A percentile compares a stretch with the other conserved stretches of the same genome.
Conservation (phyloP, 1,139 yeast genomes). For the Taiozyma sp. region DNA sequence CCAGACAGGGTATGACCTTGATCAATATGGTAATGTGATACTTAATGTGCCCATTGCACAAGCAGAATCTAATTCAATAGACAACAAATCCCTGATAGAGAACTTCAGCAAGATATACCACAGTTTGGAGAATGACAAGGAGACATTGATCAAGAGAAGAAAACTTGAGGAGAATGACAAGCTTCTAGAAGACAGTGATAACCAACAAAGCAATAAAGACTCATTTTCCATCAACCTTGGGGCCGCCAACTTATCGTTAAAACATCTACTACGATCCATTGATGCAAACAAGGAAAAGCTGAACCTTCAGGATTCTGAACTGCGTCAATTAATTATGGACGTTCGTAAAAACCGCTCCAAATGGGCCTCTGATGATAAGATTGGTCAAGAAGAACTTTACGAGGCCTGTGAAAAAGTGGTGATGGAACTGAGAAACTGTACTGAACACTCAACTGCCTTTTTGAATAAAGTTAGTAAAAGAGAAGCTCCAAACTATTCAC, state of each 20-base stretch:
- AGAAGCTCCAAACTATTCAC: slow-evolving; percentile 95
- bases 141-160: slow-evolving; percentile 68
- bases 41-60: slow-evolving; percentile 25
- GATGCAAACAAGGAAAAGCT: slow-evolving; percentile 74
- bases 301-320: slow-evolving; percentile 75
- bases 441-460: slow-evolving; percentile 96
- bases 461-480: slow-evolving; percentile 90
- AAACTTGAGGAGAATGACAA: slow-evolving; percentile 78
- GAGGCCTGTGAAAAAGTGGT: slow-evolving; percentile 97
- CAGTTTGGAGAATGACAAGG: slow-evolving; percentile 77
- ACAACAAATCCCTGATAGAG: slow-evolving; percentile 31
- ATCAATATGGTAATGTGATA: slow-evolving; percentile 23
- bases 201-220: slow-evolving; percentile 13
- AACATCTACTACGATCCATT: slow-evolving; percentile 72
- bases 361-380: slow-evolving; percentile 92
- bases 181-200: slow-evolving; percentile 38
- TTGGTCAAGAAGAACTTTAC: slow-evolving; percentile 95
- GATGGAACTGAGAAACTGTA: slow-evolving; percentile 79
- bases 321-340: slow-evolving; percentile 81
- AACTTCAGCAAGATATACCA: slow-evolving; percentile 66
- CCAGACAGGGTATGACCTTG: slow-evolving; percentile 3
- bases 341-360: slow-evolving; percentile 93
- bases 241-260: slow-evolving; percentile 75
- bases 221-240: slow-evolving; percentile 52
- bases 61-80: slow-evolving; percentile 17